Evolutionary conservation across 176 grass and related monocot genomes (phyloP).

Genomic region (Bolboschoenus planiculmis): DNA sequence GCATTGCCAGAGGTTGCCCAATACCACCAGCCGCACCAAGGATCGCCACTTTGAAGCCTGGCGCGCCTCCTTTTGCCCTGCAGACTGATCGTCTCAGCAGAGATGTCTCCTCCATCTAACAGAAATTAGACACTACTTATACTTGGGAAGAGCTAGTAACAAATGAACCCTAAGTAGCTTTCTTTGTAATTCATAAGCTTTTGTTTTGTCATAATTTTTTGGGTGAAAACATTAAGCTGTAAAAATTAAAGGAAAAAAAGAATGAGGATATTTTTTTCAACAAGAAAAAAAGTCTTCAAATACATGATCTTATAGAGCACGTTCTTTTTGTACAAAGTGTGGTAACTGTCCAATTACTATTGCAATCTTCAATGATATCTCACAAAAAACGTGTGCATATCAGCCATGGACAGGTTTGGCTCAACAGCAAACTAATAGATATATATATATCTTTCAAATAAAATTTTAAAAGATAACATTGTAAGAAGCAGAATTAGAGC

Average conservation of each 20-base stretch:
- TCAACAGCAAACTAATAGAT: too few relatives aligned
- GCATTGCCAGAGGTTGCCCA: slow-evolving; percentile 65
- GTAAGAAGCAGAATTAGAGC: neutral
- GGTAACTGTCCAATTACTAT: neutral
- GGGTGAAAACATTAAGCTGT: neutral
- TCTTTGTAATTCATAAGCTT: neutral
- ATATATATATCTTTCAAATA: neutral
- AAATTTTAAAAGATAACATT: neutral
- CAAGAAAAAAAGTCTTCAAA: neutral
- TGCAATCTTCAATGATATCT: neutral
- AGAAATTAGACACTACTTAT: slow-evolving; percentile 8
- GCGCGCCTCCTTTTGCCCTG: slow-evolving; percentile 66
- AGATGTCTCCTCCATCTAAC: slow-evolving; percentile 40
- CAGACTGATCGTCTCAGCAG: slow-evolving; percentile 36
- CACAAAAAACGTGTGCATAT: neutral
- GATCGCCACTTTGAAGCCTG: slow-evolving; percentile 82
- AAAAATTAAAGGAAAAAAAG: neutral
- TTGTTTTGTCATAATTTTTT: neutral
- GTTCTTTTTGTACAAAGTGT: neutral
- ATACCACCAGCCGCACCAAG: slow-evolving; percentile 84
- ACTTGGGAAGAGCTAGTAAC: neutral
- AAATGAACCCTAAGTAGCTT: neutral
- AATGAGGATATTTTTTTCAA: neutral
- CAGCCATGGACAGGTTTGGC: neutral
- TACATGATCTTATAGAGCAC: neutral